phyloP scores from a whole-genome alignment of 2,329 filamentous ascomycete genomes.

The Xylariaceae sp. region DNA sequence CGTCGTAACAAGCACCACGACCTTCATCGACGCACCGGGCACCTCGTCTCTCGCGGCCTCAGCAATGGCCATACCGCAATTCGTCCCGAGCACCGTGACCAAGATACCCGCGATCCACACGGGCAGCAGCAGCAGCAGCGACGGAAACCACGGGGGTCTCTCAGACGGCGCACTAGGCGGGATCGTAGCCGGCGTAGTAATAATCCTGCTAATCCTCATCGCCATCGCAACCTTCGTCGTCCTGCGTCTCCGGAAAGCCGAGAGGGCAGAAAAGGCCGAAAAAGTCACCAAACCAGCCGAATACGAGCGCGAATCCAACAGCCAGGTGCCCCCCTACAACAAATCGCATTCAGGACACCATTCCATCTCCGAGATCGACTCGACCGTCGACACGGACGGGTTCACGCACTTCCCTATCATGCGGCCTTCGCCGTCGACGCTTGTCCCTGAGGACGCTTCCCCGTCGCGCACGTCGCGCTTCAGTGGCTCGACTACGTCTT shows the following conservation, averaged over 20 bases:
- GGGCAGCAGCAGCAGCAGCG: constrained; percentile 12
- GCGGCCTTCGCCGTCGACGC: constrained; percentile 21
- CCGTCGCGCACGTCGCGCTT: constrained; percentile 22
- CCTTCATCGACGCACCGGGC: constrained; percentile 28
- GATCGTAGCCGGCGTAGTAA: constrained; percentile 48
- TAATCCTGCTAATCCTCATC: constrained; percentile 44
- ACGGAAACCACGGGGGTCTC: constrained; percentile 30
- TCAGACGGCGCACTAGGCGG: constrained; percentile 44
- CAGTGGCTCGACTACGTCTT: constrained; percentile 20
- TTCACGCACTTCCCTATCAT: constrained; percentile 31
- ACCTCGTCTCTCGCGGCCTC: constrained; percentile 25
- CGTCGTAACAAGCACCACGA: constrained; percentile 38
- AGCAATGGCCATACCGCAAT: constrained; percentile 35
- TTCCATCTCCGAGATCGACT: constrained; percentile 41
- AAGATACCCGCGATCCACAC: constrained; percentile 36
- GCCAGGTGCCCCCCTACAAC: constrained; percentile 30
- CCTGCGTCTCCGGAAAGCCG: constrained; percentile 44
- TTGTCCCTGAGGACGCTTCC: constrained; percentile 13
- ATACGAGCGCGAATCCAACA: constrained; percentile 32
- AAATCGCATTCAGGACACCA: constrained; percentile 36
- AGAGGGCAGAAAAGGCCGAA: constrained; percentile 36
- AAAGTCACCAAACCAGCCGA: constrained; percentile 33
- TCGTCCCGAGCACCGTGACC: constrained; percentile 40
- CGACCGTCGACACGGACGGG: constrained; percentile 39
- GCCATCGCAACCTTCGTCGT: constrained; percentile 46